Percentiles rank a stretch among this genome's conserved stretches.
These are phyloP conservation scores for Miscanthus sacchariflorus DNA, from an alignment of 202 grass and related monocot species.

Conservation along the genomic window DNA sequence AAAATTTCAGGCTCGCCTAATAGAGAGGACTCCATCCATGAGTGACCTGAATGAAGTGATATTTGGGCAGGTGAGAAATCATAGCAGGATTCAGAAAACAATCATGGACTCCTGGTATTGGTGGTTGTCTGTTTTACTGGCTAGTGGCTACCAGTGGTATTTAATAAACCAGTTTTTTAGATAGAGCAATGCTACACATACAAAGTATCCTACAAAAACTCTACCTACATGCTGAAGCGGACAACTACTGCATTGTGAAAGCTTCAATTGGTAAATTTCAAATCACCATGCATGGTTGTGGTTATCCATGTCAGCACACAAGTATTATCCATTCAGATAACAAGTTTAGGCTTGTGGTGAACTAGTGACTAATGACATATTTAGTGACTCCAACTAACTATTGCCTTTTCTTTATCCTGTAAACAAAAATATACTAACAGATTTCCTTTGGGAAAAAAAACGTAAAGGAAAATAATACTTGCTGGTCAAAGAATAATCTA, in stretches of 20 bases:
- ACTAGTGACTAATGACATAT: not conserved
- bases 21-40: constrained; percentile 99
- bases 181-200: not conserved
- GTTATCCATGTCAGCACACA: not conserved
- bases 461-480: not conserved
- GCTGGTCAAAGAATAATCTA: constrained; percentile 36
- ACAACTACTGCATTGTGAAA: not conserved
- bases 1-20: constrained; percentile 80
- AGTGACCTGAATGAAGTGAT: constrained; percentile 97
- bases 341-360: not conserved
- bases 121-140: constrained; percentile 32
- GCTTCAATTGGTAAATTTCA: not conserved
- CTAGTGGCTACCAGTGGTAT: not conserved
- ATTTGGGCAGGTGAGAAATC: constrained; percentile 89
- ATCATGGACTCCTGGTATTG: not conserved
- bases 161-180: constrained; percentile 8
- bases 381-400: not conserved
- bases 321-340: not conserved
- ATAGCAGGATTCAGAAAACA: constrained; percentile 30
- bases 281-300: not conserved
- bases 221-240: not conserved
- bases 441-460: constrained; percentile 5
- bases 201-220: not conserved
- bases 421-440: not conserved
- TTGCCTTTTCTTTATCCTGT: constrained; percentile 9